Evolutionary conservation across 2,329 filamentous ascomycete species (phyloP).

Genomic region (Alternaria alternata): DNA sequence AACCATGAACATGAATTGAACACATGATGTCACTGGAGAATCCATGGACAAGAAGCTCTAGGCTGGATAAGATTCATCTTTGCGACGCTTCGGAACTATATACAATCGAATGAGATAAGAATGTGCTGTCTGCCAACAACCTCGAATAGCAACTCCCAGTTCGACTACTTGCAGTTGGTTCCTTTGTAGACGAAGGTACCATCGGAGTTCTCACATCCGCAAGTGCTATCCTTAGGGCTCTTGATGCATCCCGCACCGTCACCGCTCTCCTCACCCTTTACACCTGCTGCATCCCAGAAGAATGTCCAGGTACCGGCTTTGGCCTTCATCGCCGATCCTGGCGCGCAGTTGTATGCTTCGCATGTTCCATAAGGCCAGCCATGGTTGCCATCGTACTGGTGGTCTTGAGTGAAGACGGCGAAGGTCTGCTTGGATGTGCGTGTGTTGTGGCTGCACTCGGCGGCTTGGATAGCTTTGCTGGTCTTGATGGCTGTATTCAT

Average conservation of each 20-base stretch:
- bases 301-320: constrained; percentile 33
- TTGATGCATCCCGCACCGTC: constrained; percentile 40
- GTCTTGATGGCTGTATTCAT: constrained; percentile 33
- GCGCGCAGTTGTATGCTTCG: constrained; percentile 35
- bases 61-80: not conserved
- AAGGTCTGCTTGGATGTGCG: constrained; percentile 51
- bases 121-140: not conserved
- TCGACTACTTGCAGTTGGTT: constrained; percentile 11
- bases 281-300: constrained; percentile 31
- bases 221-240: constrained; percentile 33
- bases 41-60: not conserved
- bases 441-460: constrained; percentile 55
- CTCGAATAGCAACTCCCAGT: not conserved
- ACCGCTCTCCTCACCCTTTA: constrained; percentile 26
- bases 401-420: constrained; percentile 55
- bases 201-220: constrained; percentile 38
- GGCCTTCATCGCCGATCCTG: constrained; percentile 24
- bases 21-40: not conserved
- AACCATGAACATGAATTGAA: not conserved
- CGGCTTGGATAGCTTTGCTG: constrained; percentile 52
- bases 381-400: constrained; percentile 54
- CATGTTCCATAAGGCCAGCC: constrained; percentile 60
- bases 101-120: not conserved
- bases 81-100: not conserved
- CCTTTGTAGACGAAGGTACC: constrained; percentile 33